Evolutionary conservation across 495 filamentous ascomycete genomes (phyloP).

Genomic region (Podospora anserina): DNA sequence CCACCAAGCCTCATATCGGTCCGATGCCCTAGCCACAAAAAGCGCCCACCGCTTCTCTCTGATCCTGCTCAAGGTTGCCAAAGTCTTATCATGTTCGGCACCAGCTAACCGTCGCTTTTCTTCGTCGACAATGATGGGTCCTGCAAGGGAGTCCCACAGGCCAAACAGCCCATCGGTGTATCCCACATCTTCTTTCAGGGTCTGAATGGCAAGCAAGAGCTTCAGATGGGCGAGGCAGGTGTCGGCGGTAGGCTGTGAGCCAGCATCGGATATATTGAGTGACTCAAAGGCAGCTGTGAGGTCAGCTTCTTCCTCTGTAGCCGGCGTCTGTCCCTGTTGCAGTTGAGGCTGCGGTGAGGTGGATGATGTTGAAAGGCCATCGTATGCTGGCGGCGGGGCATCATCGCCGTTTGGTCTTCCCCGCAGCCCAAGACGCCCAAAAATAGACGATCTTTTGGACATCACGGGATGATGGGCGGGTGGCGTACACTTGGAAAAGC

Average conservation of each 20-base stretch:
- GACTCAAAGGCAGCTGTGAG: conserved; percentile 44
- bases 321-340: neutral
- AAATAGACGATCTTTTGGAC: conserved; percentile 12
- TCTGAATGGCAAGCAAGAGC: conserved; percentile 66
- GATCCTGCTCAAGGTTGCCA: conserved; percentile 47
- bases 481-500: neutral
- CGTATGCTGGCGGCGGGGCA: conserved; percentile 14
- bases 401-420: neutral
- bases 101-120: conserved; percentile 9
- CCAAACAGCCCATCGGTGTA: conserved; percentile 64
- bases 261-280: conserved; percentile 31
- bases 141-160: conserved; percentile 52
- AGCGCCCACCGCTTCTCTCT: conserved; percentile 79
- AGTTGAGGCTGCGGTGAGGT: neutral
- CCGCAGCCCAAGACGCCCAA: neutral
- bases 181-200: conserved; percentile 62
- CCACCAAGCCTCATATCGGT: conserved; percentile 76
- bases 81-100: conserved; percentile 29
- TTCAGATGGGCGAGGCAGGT: conserved; percentile 73
- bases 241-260: conserved; percentile 33
- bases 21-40: conserved; percentile 68
- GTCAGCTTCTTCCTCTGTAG: conserved; percentile 17
- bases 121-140: conserved; percentile 28
- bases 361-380: neutral
- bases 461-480: neutral